Percentiles rank a stretch among this genome's conserved stretches.
Conservation (phyloP, 768 basidiomycete species). For the Pleurotus tuber-regium region DNA sequence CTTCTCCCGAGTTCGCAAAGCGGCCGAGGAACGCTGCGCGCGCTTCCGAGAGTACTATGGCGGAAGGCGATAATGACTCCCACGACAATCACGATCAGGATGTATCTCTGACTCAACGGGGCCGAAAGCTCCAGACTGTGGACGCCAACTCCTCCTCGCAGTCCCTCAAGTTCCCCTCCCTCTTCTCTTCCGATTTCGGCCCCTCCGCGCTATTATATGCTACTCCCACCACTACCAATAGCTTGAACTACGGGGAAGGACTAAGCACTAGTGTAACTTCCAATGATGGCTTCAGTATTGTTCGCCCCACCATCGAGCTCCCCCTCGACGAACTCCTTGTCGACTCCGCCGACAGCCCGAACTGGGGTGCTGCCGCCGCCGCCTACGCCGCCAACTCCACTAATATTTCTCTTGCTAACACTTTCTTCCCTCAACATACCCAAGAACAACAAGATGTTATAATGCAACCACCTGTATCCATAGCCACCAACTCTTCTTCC, state of each 20-base stretch:
- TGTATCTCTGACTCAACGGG: constrained; percentile 32
- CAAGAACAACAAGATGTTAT: constrained; percentile 18
- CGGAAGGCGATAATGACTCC: constrained; percentile 22
- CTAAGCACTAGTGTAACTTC: constrained; percentile 43
- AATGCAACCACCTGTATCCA: constrained; percentile 16
- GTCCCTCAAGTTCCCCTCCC: constrained; percentile 65
- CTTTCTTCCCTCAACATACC: constrained; percentile 17
- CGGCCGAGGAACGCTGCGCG: constrained; percentile 31
- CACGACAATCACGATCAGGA: constrained; percentile 34
- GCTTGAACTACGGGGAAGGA: constrained; percentile 79
- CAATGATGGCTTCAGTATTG: constrained; percentile 57
- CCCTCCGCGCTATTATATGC: constrained; percentile 73
- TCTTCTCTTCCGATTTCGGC: constrained; percentile 75
- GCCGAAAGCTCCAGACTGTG: constrained; percentile 22
- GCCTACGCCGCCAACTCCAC: constrained; percentile 13
- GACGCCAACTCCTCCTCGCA: constrained; percentile 22
- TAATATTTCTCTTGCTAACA: constrained; percentile 14
- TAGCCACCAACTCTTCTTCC: constrained; percentile 6
- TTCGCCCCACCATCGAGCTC: constrained; percentile 81
- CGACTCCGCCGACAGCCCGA: constrained; percentile 19
- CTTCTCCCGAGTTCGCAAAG: constrained; percentile 59
- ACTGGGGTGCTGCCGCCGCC: constrained; percentile 12
- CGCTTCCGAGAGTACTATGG: constrained; percentile 27
- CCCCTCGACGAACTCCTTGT: constrained; percentile 78
- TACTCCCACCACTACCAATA: constrained; percentile 61